These are phyloP conservation scores for Suillus alpinus DNA, from an alignment of 768 basidiomycete species.

Conservation along the genomic window DNA sequence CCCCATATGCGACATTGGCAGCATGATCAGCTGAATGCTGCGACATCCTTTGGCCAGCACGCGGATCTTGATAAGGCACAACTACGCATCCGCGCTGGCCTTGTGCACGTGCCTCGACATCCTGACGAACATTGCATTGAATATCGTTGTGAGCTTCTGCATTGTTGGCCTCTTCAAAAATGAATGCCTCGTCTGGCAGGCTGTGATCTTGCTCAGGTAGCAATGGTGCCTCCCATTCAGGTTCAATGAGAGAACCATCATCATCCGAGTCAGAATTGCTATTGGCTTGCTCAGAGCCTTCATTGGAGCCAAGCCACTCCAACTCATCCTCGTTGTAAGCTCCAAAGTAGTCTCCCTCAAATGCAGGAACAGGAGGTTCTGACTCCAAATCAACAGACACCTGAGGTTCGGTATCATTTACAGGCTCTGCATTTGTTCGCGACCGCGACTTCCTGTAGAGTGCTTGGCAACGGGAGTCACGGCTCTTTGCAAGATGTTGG, in stretches of 20 bases:
- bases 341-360: too few species aligned
- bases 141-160: too few species aligned
- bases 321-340: too few species aligned
- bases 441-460: neutral
- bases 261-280: too few species aligned
- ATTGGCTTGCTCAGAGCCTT: too few species aligned
- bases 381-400: too few species aligned
- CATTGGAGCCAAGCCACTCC: too few species aligned
- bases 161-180: too few species aligned
- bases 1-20: neutral
- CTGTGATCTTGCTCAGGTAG: too few species aligned
- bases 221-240: neutral
- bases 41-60: neutral
- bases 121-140: neutral
- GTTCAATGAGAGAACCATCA: neutral
- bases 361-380: too few species aligned
- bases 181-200: too few species aligned
- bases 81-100: neutral
- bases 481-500: conserved; percentile 3
- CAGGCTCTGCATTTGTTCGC: neutral
- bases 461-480: neutral
- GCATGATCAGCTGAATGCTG: neutral
- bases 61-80: neutral
- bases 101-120: neutral
- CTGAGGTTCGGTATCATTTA: too few species aligned